Evolutionary conservation across 768 basidiomycete genomes (phyloP).

Genomic region (Leccinum pellstonianum): DNA sequence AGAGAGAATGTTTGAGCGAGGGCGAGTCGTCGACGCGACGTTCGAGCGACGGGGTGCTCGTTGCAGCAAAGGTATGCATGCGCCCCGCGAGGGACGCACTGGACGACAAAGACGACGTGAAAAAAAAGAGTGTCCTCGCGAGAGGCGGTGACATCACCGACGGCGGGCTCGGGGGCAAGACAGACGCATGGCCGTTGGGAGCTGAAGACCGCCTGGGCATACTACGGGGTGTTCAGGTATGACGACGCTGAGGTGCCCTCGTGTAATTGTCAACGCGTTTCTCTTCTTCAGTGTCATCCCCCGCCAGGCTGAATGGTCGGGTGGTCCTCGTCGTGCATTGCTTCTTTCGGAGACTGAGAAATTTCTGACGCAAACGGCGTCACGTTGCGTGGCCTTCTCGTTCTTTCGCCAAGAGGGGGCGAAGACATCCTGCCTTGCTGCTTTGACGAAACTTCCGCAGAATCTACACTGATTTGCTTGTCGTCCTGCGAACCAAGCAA

Average conservation of each 20-base stretch:
- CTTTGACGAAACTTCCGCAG: neutral
- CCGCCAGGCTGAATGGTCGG: neutral
- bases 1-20: conserved; percentile 16
- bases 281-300: neutral
- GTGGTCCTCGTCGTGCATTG: neutral
- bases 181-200: conserved; percentile 33
- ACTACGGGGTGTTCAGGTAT: conserved; percentile 6
- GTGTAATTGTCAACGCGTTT: conserved; percentile 15
- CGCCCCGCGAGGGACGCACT: conserved; percentile 16
- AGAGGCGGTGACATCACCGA: conserved; percentile 56
- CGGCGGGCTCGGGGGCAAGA: conserved; percentile 57
- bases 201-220: conserved; percentile 13
- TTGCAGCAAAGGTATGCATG: neutral
- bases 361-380: conserved; percentile 11
- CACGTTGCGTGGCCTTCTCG: conserved; percentile 2
- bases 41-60: neutral
- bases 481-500: neutral
- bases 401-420: neutral
- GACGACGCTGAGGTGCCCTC: conserved; percentile 17
- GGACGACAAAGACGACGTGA: conserved; percentile 34
- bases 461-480: neutral
- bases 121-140: conserved; percentile 51
- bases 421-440: neutral
- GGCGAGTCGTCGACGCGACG: neutral
- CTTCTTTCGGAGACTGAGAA: neutral